Evolutionary conservation across 1,139 yeast genomes (phyloP), one percentile per base, ranked within the genome.

Genomic region (Hanseniaspora uvarum): DNA sequence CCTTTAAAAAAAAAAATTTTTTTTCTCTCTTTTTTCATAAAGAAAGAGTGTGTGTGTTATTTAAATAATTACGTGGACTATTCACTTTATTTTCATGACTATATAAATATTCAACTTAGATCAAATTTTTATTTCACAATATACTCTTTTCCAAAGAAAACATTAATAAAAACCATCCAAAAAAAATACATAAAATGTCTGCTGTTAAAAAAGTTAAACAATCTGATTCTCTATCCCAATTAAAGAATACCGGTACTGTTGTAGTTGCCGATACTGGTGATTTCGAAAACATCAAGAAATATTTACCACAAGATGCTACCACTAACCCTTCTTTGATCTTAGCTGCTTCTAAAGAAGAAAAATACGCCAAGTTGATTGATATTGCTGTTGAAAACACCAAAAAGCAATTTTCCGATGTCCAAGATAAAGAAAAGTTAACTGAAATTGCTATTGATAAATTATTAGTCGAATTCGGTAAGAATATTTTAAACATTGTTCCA

Each of bases 231-330:
- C 78, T 89, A 68, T 97, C 84, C 72, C 92, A 85, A 75, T 80
- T 92, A 70, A 92, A 92, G 73, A 89, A 95, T 62, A 72, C 96
- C 58, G 97, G 97, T 65, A 92, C 98, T 63, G 83, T 79, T 63
- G 95, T 92, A 67, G 98, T 92, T 69, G 86, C 98, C 62, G 98
- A 92, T 76, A 89, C 97, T 60, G 98, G 98, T 77, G 98, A 92
- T 73, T 92, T 92, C 70, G 97, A 88, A 72, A 83, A 94, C 62
- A 92, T 92, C 69, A 96, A 96, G 68, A 87, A 88, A 74, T 92
- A 85, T 78, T 87, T 92, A 66, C 98, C 98, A 63, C 97, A 92
- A 77, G 98, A 92, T 73, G 96, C 98, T 62, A 92, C 98, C 68
- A 92, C 99, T 71, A 92, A 92, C 78, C 98, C 99, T 63, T 89